These are phyloP conservation scores for Nyssa sinensis DNA, from an alignment of 148 eudicot genomes.

Conservation along the genomic window DNA sequence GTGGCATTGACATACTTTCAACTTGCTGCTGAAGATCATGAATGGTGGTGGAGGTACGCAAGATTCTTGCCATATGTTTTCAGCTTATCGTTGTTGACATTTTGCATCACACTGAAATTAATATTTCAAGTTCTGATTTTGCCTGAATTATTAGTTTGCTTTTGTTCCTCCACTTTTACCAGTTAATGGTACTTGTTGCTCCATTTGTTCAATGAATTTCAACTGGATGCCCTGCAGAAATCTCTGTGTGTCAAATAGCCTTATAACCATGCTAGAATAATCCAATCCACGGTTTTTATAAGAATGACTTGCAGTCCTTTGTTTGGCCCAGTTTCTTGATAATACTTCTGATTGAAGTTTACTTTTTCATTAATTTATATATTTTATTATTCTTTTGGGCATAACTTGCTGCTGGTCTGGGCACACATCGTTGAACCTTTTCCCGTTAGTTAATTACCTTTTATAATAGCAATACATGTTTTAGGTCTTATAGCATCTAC, in stretches of 20 bases:
- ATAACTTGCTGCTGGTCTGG: neutral
- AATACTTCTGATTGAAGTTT: neutral
- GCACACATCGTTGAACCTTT: neutral
- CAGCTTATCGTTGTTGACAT: neutral
- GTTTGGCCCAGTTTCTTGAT: neutral
- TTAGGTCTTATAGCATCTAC: too few relatives aligned
- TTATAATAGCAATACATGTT: too few relatives aligned
- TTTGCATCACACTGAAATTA: neutral
- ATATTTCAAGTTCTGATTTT: too few relatives aligned
- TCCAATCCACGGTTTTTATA: neutral
- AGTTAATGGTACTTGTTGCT: neutral
- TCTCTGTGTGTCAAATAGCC: neutral
- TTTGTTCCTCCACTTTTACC: neutral
- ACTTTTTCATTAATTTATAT: neutral
- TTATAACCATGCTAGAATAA: neutral
- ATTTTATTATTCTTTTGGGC: neutral
- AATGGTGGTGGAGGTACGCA: slow-evolving; percentile 39
- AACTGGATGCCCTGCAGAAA: neutral
- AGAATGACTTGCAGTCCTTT: neutral
- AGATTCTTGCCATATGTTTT: neutral
- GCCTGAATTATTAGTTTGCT: neutral
- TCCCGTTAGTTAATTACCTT: too few relatives aligned
- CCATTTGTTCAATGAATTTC: neutral
- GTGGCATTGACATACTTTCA: slow-evolving; percentile 34
- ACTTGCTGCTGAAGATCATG: too few relatives aligned